A percentile compares a stretch with the other conserved stretches of the same genome.
These are phyloP conservation scores for Gliomastix tumulicola DNA, from an alignment of 2,329 filamentous ascomycete genomes.

Conservation along the genomic window DNA sequence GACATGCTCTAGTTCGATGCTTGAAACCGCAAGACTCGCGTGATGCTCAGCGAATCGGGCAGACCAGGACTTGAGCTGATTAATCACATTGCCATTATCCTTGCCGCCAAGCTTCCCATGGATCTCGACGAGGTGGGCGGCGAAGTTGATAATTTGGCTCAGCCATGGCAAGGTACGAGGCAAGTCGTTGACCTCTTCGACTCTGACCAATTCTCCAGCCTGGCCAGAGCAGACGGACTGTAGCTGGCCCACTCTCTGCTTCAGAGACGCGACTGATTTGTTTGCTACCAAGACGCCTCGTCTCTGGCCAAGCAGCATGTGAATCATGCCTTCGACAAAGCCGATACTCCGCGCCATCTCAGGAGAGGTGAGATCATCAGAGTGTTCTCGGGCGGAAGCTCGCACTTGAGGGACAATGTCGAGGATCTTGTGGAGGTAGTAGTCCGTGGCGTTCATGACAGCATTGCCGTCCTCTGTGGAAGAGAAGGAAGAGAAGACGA, in stretches of 20 bases:
- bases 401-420: slow-evolving; percentile 66
- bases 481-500: slow-evolving; percentile 59
- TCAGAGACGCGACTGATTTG: slow-evolving; percentile 28
- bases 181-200: no score
- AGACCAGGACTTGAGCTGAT: slow-evolving; percentile 42
- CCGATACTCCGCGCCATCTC: slow-evolving; percentile 75
- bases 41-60: slow-evolving; percentile 37
- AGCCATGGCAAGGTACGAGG: slow-evolving; percentile 47
- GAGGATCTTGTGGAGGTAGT: slow-evolving; percentile 73
- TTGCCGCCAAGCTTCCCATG: slow-evolving; percentile 58
- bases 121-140: slow-evolving; percentile 52
- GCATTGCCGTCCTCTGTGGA: slow-evolving; percentile 14
- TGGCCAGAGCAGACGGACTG: no score
- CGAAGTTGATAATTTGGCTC: slow-evolving; percentile 59
- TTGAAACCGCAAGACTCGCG: slow-evolving; percentile 32
- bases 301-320: slow-evolving; percentile 56
- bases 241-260: slow-evolving; percentile 26
- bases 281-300: slow-evolving; percentile 33
- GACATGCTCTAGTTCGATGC: slow-evolving; percentile 43
- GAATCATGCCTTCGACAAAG: slow-evolving; percentile 79
- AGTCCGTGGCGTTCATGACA: slow-evolving; percentile 41
- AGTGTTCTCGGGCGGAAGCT: slow-evolving; percentile 63
- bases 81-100: slow-evolving; percentile 35
- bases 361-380: slow-evolving; percentile 74
- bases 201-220: no score